Conservation (phyloP, 2,329 filamentous ascomycete species). For the Nothopassalora personata region DNA sequence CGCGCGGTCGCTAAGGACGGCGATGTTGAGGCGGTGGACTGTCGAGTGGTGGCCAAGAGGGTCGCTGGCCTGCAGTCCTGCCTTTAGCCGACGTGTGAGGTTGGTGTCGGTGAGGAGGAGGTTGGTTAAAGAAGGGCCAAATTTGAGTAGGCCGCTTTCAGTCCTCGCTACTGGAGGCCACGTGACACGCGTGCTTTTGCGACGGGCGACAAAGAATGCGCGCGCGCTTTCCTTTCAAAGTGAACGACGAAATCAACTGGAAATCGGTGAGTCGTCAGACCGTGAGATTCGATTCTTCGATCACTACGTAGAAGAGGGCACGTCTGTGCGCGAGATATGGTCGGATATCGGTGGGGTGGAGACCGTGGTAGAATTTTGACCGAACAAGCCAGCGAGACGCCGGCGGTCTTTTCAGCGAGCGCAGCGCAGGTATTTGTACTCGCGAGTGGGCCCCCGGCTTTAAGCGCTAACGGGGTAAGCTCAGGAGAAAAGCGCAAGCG, state of each 20-base stretch:
- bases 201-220: background rate
- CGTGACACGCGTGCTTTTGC: background rate
- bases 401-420: background rate
- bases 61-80: slow-evolving; percentile 4
- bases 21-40: background rate
- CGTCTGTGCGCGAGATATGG: background rate
- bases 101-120: background rate
- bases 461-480: too few relatives aligned
- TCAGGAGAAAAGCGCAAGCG: too few relatives aligned
- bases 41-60: slow-evolving; percentile 1
- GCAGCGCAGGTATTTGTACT: too few relatives aligned
- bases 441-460: too few relatives aligned
- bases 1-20: slow-evolving; percentile 1
- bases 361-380: background rate
- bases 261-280: background rate
- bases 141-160: background rate
- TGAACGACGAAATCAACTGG: background rate
- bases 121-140: background rate
- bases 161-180: background rate
- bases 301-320: background rate
- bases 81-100: background rate
- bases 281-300: background rate
- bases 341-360: background rate
- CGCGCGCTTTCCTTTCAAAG: background rate
- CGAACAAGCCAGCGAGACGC: background rate